Base-by-base conservation (phyloP, 768 basidiomycete genomes). In the Suillus alpinus region DNA sequence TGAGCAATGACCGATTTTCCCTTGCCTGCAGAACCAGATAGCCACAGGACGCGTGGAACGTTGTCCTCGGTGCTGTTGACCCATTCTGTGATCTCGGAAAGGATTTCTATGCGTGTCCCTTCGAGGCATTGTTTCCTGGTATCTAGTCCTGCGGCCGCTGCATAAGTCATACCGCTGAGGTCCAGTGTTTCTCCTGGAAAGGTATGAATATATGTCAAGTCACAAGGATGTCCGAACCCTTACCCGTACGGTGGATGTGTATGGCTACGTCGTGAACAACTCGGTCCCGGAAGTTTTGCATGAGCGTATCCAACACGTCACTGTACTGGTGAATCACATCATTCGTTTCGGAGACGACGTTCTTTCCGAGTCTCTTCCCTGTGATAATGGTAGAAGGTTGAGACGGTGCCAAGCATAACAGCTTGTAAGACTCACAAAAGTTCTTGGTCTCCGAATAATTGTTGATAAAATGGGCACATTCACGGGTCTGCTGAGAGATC, bases 71-170 rank as follows among this genome's bases (percentile, higher is more conserved):
- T 55, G 39, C 62, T 44, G 41, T 66, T 62, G 18, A 63, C 51
- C 73, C 73, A 75, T 16, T 63, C 50, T 29, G 47, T 56, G 43
- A 75, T 70, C 20, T 67, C 65, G 20, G 68, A 63, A 41, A 73
- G 60, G 20, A 74, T 65, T 14, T 57, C 62, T n/a, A 44, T 31
- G 4, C 71, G 68, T 5, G 73, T 75, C 6, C 63, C 66, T 0
- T 53, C 36, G 3, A 69, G 62, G 44, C 70, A 73, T 46, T 32
- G 26, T 52, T 60, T 53, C 29, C 49, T 44, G 1, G 62, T 47
- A 26, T 63, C 58, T 39, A 59, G 39, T 53, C 59, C 49, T 2
- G 51, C 59, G 34, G 51, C 59, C 18, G 13, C 4, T 7, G 59
- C 59, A 40, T 52, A 59, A 4, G 29, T 18, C 9, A 26, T 26